Conservation (phyloP, 768 basidiomycete species). For the Hygrocybe punicea region DNA sequence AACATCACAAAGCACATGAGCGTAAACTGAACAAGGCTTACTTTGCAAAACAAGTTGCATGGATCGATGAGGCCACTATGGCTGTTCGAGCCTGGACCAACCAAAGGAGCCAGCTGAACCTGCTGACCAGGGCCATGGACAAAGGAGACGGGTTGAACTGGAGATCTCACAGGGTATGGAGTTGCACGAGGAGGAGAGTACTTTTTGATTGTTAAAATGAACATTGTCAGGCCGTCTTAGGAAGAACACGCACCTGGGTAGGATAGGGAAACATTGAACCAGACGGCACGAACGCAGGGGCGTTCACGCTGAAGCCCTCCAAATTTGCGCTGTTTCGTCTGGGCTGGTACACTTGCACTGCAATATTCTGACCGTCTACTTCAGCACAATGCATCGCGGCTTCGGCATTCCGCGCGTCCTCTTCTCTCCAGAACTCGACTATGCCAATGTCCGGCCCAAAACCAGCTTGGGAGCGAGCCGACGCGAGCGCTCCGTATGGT, state of each 20-base stretch:
- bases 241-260: conserved; percentile 44
- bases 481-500: conserved; percentile 78
- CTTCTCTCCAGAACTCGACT: conserved; percentile 85
- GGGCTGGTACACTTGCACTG: conserved; percentile 74
- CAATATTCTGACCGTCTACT: conserved; percentile 79
- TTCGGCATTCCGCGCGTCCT: conserved; percentile 75
- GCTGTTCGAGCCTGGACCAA: conserved; percentile 74
- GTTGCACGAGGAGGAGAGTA: conserved; percentile 68
- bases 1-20: conserved; percentile 6
- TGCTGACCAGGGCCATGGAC: conserved; percentile 88
- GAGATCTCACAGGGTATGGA: conserved; percentile 45
- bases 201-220: conserved; percentile 25
- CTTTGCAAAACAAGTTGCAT: conserved; percentile 88
- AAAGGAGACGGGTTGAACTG: conserved; percentile 52
- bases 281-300: conserved; percentile 73
- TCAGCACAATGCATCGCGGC: conserved; percentile 82
- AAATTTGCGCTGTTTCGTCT: conserved; percentile 53
- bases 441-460: conserved; percentile 76
- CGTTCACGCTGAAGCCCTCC: conserved; percentile 68
- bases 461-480: conserved; percentile 67
- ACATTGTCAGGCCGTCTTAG: conserved; percentile 1
- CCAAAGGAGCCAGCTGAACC: conserved; percentile 73
- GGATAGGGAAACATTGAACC: conserved; percentile 63
- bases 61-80: conserved; percentile 88
- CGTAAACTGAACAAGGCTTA: conserved; percentile 28